phyloP scores from a whole-genome alignment of 345 rosid genomes.

The Chamaenerion angustifolium region DNA sequence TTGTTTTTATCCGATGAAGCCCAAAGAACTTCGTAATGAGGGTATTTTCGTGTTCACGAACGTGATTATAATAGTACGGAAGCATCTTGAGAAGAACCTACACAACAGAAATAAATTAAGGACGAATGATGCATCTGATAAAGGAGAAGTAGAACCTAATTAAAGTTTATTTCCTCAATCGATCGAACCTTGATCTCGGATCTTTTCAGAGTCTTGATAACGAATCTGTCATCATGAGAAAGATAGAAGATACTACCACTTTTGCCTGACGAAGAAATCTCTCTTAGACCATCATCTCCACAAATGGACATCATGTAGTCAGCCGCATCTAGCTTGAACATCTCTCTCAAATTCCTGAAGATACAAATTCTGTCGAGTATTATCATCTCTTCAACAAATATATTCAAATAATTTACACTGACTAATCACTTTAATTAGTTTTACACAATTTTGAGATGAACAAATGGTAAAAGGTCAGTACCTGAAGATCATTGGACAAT shows the following conservation, averaged over 20 bases:
- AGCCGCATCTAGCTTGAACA: conserved; percentile 96
- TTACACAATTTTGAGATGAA: neutral
- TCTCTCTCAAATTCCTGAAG: conserved; percentile 83
- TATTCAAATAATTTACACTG: no score
- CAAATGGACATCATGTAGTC: conserved; percentile 99
- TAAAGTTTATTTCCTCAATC: neutral
- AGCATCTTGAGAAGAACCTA: conserved; percentile 83
- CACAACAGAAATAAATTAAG: conserved; percentile 3
- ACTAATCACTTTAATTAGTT: no score
- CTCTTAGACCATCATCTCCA: conserved; percentile 89
- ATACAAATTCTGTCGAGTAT: no score
- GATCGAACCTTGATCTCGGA: conserved; percentile 72
- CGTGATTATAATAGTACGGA: conserved; percentile 59
- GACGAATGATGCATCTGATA: no score
- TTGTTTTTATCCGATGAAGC: conserved; percentile 63
- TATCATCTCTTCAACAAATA: no score
- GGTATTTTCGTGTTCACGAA: conserved; percentile 66
- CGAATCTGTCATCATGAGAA: conserved; percentile 82
- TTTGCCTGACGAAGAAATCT: conserved; percentile 79
- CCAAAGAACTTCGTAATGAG: conserved; percentile 96
- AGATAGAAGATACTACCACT: conserved; percentile 95
- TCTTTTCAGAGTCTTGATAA: conserved; percentile 76
- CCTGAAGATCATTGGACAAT: conserved; percentile 99
- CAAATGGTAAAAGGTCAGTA: conserved; percentile 13
- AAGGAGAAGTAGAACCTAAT: no score